These are phyloP conservation scores for Boechera stricta DNA, from an alignment of 345 rosid genomes.

Conservation along the genomic window DNA sequence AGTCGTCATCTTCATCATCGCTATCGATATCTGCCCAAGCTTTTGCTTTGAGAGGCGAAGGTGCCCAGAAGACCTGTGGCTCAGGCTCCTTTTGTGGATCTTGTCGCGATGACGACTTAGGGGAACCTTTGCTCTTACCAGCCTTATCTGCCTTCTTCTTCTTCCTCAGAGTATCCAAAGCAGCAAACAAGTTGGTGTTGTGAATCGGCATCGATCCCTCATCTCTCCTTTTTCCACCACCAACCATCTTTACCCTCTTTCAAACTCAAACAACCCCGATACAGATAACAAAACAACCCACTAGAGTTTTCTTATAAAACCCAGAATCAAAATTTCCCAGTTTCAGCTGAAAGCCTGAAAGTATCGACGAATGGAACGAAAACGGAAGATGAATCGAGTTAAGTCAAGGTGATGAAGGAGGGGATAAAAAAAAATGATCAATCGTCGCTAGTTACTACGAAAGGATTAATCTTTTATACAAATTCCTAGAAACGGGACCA, in stretches of 20 bases:
- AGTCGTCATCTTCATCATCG: slow-evolving; percentile 61
- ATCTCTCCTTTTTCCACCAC: slow-evolving; percentile 59
- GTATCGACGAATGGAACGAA: slow-evolving; percentile 9
- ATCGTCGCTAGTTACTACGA: neutral
- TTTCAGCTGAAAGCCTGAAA: slow-evolving; percentile 23
- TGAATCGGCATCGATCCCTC: slow-evolving; percentile 63
- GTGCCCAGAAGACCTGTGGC: slow-evolving; percentile 62
- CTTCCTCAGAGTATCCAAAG: slow-evolving; percentile 58
- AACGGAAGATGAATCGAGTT: slow-evolving; percentile 17
- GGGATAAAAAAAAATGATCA: neutral
- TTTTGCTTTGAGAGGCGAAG: slow-evolving; percentile 54
- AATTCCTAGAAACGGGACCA: neutral
- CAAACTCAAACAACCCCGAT: slow-evolving; percentile 20
- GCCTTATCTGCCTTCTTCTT: slow-evolving; percentile 59
- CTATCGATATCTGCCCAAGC: slow-evolving; percentile 71
- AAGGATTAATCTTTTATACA: slow-evolving; percentile 6
- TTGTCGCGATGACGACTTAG: slow-evolving; percentile 42
- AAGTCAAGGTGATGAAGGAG: neutral
- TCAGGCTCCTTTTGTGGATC: slow-evolving; percentile 51
- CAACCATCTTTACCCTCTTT: slow-evolving; percentile 47
- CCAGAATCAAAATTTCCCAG: neutral
- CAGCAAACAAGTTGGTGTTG: slow-evolving; percentile 67
- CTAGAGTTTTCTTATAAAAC: neutral
- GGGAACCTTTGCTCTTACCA: slow-evolving; percentile 47
- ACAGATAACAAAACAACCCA: slow-evolving; percentile 7